Evolutionary conservation across 139 green algal genomes (phyloP).

Genomic region (Mesostigma viride): DNA sequence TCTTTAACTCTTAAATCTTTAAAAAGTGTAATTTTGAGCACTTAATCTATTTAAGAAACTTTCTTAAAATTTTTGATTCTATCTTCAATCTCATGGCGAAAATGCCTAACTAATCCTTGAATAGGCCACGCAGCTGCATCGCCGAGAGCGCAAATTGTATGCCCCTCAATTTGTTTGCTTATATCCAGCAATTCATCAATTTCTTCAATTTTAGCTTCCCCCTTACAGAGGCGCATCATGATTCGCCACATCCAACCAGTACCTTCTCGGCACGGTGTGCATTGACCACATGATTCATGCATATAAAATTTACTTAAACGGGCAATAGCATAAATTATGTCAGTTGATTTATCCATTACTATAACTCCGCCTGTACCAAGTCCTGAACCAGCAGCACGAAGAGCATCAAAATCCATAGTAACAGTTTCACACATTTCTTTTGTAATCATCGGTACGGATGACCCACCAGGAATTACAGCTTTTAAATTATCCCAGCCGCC

Average conservation of each 20-base stretch:
- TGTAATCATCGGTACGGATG: not conserved
- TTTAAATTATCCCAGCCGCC: not conserved
- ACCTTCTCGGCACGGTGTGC: not conserved
- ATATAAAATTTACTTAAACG: not conserved
- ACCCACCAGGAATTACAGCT: not conserved
- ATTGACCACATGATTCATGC: not conserved
- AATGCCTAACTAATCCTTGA: not conserved
- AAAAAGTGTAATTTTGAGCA: no score
- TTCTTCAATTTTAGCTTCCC: not conserved
- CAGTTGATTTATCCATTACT: not conserved
- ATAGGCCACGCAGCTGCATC: not conserved
- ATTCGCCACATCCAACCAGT: not conserved
- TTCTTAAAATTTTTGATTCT: not conserved
- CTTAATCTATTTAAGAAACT: no score
- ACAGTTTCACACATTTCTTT: not conserved
- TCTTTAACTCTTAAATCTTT: no score
- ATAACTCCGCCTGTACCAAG: not conserved
- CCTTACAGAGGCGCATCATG: no score
- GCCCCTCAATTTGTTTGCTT: not conserved
- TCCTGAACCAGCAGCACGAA: not conserved
- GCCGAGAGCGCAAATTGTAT: not conserved
- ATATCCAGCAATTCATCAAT: not conserved
- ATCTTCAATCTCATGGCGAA: not conserved
- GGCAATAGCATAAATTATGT: not conserved
- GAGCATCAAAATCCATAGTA: not conserved